Conservation (phyloP, 176 grass and related monocot species). For the Urochloa ruziziensis region DNA sequence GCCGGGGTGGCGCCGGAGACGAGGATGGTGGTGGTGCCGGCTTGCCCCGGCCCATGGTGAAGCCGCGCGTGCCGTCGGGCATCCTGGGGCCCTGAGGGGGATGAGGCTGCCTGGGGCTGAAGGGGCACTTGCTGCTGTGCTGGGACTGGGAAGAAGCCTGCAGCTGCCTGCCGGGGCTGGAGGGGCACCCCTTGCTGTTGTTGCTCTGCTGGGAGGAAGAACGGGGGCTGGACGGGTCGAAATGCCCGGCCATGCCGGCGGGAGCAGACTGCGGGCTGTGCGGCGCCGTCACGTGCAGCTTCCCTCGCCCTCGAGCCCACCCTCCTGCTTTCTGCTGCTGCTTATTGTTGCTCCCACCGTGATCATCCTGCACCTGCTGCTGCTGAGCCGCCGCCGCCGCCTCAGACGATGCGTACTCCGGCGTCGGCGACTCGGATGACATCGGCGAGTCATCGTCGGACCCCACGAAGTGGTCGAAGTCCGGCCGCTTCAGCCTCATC, state of each 20-base stretch:
- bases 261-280: slow-evolving; percentile 44
- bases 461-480: slow-evolving; percentile 54
- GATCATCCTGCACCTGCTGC: slow-evolving; percentile 24
- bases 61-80: slow-evolving; percentile 73
- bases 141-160: slow-evolving; percentile 24
- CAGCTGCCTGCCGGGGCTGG: slow-evolving; percentile 30
- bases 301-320: slow-evolving; percentile 60
- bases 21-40: background rate
- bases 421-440: slow-evolving; percentile 36
- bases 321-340: slow-evolving; percentile 46
- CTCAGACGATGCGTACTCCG: slow-evolving; percentile 1
- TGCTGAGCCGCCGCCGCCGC: background rate
- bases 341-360: background rate
- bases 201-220: too few species aligned
- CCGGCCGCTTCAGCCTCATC: slow-evolving; percentile 59
- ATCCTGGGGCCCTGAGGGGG: slow-evolving; percentile 55
- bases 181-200: slow-evolving; percentile 35
- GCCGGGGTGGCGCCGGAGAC: background rate
- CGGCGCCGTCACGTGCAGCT: slow-evolving; percentile 37
- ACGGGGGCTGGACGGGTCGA: slow-evolving; percentile 37
- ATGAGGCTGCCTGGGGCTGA: slow-evolving; percentile 42
- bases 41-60: slow-evolving; percentile 68
- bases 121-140: slow-evolving; percentile 25
- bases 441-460: slow-evolving; percentile 67
- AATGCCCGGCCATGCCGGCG: slow-evolving; percentile 35